Base-by-base conservation (phyloP, 1,139 yeast genomes). In the Pichia sp. region DNA sequence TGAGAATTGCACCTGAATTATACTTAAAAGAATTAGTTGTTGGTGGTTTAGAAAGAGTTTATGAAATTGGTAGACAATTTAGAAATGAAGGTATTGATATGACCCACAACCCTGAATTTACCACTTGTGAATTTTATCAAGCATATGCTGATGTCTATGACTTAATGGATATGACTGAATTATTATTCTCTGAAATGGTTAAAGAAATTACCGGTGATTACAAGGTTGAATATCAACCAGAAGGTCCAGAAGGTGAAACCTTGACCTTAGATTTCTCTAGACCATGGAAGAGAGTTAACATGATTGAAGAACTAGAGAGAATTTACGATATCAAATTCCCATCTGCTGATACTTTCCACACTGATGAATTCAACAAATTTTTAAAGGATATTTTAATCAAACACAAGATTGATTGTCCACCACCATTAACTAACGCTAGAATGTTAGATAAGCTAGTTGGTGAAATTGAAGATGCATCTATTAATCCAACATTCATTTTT, bases 1-100 rank as follows among this genome's bases (percentile, higher is more conserved):
- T 91, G 95, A 86, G 98, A 76, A 82, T 91, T 67, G 98, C 98
- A 35, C 98, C 98, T 45, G 98, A 91, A 71, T 77, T 91, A 63
- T 91, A 82, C 74, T 78, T 91, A 66, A 91, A 91, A 72, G 94
- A 89, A 73, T 78, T 91, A 56, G 96, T 91, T 55, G 97, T 91
- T 49, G 98, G 98, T 69, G 98, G 98, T 63, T 74, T 91, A 77
- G 96, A 91, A 64, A 80, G 96, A 69, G 98, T 91, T 48, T 91
- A 91, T 65, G 98, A 91, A 72, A 91, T 91, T 60, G 98, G 98
- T 49, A 88, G 97, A 70, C 97, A 91, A 70, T 91, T 91, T 74
- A 85, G 98, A 78, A 91, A 91, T 63, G 98, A 91, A 69, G 96
- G 97, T 68, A 89, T 91, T 46, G 98, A 91, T 66, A 77, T 86